Evolutionary conservation across 139 green algal genomes (phyloP).

Genomic region (Chlamydomonas eustigma): DNA sequence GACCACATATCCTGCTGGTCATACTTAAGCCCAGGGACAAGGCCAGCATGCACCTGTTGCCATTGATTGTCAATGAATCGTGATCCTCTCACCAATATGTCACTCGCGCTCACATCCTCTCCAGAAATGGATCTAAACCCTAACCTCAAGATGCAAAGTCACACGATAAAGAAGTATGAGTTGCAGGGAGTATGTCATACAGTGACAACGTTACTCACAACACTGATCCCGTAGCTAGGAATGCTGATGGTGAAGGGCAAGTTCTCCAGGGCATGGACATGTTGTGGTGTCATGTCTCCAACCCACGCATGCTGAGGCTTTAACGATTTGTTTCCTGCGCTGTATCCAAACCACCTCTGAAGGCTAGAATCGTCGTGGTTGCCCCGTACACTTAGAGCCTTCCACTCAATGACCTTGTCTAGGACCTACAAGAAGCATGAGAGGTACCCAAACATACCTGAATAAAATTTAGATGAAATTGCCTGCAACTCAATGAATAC

Average conservation of each 20-base stretch:
- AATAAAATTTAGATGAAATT: too few species aligned
- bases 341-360: background rate
- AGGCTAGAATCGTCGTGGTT: slow-evolving; percentile 44
- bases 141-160: too few species aligned
- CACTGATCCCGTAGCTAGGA: background rate
- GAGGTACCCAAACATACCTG: too few species aligned
- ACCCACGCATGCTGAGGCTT: too few species aligned
- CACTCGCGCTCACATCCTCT: too few species aligned
- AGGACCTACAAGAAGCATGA: background rate
- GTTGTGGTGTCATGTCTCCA: too few species aligned
- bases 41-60: background rate
- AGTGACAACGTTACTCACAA: too few species aligned
- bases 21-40: slow-evolving; percentile 1
- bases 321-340: background rate
- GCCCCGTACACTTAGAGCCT: slow-evolving; percentile 26
- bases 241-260: background rate
- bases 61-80: slow-evolving; percentile 2
- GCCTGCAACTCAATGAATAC: too few species aligned
- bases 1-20: slow-evolving; percentile 21
- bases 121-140: too few species aligned
- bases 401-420: background rate
- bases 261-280: background rate
- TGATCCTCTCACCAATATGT: background rate
- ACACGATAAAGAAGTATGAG: too few species aligned
- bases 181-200: too few species aligned